Conservation (phyloP, 805 yeast species). For the Wickerhamia fluorescens region DNA sequence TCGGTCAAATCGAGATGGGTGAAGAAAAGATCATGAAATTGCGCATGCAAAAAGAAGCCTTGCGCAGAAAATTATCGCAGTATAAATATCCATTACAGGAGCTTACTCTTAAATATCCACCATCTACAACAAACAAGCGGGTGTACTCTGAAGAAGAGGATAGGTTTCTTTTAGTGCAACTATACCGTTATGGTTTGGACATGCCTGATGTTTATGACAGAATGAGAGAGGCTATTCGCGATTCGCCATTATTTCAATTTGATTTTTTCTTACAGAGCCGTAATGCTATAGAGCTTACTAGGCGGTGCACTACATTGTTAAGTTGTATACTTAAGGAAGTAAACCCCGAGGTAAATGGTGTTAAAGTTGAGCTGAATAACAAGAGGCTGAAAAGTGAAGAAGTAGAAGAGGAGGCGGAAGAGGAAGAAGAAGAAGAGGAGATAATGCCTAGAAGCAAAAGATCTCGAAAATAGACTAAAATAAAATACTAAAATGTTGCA, state of each 20-base stretch:
- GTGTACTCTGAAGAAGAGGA: conserved; percentile 87
- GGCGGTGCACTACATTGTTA: conserved; percentile 77
- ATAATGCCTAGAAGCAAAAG: conserved; percentile 1
- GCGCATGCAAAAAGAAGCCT: conserved; percentile 67
- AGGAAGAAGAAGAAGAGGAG: conserved; percentile 5
- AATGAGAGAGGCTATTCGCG: conserved; percentile 66
- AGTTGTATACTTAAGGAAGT: conserved; percentile 67
- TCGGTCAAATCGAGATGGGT: conserved; percentile 78
- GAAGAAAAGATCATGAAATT: conserved; percentile 70
- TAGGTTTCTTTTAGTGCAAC: conserved; percentile 72
- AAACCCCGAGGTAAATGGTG: conserved; percentile 7
- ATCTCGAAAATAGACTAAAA: neutral
- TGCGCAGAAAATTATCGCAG: conserved; percentile 65
- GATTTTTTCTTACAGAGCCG: conserved; percentile 85
- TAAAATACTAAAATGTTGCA: too few species aligned
- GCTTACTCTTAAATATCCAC: conserved; percentile 63
- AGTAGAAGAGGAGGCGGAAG: conserved; percentile 1
- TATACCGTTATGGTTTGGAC: conserved; percentile 76
- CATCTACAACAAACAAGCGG: conserved; percentile 53
- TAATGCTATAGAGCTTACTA: conserved; percentile 65
- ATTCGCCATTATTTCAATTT: conserved; percentile 71
- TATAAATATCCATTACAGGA: conserved; percentile 78
- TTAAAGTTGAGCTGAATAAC: conserved; percentile 1
- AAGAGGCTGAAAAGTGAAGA: conserved; percentile 1
- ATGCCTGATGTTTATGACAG: conserved; percentile 71